Evolutionary conservation across 345 rosid species (phyloP).

Genomic region (Xanthoceras sorbifolium): DNA sequence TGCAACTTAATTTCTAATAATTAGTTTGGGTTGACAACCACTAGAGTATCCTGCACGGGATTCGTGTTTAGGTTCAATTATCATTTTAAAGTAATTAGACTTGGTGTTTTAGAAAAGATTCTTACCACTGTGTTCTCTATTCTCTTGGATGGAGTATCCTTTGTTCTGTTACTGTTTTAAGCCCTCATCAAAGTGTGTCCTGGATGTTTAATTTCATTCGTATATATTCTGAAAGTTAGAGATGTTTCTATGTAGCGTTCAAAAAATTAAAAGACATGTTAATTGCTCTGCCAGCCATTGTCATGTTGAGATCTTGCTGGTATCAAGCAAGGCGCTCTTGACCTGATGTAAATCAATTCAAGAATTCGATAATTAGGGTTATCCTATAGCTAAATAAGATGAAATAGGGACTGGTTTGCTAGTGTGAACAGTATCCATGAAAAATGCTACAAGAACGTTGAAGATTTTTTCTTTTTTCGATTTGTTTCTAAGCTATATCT

Average conservation of each 20-base stretch:
- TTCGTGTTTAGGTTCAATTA: not conserved
- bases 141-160: not conserved
- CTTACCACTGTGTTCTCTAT: not conserved
- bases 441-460: not conserved
- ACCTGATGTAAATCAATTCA: not conserved
- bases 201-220: not conserved
- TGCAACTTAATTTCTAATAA: conserved; percentile 3
- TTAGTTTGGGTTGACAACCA: not conserved
- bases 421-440: no score
- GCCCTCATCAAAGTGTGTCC: not conserved
- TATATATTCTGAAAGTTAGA: not conserved
- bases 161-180: not conserved
- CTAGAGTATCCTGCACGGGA: not conserved
- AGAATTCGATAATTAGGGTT: not conserved
- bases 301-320: not conserved
- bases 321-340: not conserved
- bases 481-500: not conserved
- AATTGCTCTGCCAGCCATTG: not conserved
- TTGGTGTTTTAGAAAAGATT: not conserved
- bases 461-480: no score
- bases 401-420: not conserved
- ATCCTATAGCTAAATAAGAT: not conserved
- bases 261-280: not conserved
- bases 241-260: not conserved
- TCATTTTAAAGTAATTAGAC: not conserved